Base-by-base conservation (phyloP, 2,329 filamentous ascomycete genomes). In the Aspergillus brasiliensis region DNA sequence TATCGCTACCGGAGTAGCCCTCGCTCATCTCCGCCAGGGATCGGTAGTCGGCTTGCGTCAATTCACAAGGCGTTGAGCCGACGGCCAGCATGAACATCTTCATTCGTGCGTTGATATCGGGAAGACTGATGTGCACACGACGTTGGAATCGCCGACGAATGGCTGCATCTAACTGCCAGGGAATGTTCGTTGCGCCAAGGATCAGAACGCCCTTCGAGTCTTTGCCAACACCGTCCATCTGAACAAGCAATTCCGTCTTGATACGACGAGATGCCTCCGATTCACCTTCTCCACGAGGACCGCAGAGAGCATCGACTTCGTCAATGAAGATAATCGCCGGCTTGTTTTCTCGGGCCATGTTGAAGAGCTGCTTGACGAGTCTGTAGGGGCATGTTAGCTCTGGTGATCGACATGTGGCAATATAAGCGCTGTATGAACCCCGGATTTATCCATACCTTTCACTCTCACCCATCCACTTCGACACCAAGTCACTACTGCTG, bases 391-490 rank as follows among this genome's bases (percentile, higher is more conserved):
- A 47, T 7, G 27, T 61, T 56, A 71, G 67, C 49, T 46, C 8
- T 31, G 8, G 23, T 31, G 13, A 21, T 49, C 17, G 23, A 28
- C 27, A 23, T 34, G 21, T 27, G 6, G 42, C 19, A 48, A 10
- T 5, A 42, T 19, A 10, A 42, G 48, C 28, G 8, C n/a, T 25
- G 23, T 8, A 49, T n/a, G n/a, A n/a, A 28, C 17, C 8, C 25
- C 21, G 10, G 46, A 59, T n/a, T 25, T 69, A 31, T 5, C 7
- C 83, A 51, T 81, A 96, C 91, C 92, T 87, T 86, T 99, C 95
- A 83, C 91, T 96, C 79, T 99, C 95, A 81, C 95, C 95, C 95
- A 99, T 99, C 95, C 95, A 99, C 76, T 99, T 99, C 77, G 92
- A 97, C 62, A 99, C 95, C 77, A 99, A 78, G 75, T 99, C 95